phyloP scores from a whole-genome alignment of 2,329 filamentous ascomycete species.

The Aspergillus melleus region DNA sequence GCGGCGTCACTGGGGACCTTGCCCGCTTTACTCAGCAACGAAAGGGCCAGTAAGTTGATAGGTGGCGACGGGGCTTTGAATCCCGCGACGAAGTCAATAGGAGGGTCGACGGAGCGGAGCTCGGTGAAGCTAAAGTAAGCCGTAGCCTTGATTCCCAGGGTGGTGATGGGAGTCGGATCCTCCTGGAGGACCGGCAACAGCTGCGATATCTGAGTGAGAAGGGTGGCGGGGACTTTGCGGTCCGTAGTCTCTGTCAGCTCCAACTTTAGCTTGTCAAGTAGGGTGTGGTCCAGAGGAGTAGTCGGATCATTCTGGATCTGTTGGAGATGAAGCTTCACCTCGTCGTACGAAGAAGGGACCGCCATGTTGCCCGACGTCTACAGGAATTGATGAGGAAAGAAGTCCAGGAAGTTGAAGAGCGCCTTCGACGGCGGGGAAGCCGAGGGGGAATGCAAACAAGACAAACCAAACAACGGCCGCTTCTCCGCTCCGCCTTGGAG shows the following conservation, averaged over 20 bases:
- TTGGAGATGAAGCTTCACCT: slow-evolving; percentile 45
- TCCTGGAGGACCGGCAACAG: slow-evolving; percentile 56
- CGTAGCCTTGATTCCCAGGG: slow-evolving; percentile 53
- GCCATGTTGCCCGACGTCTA: slow-evolving; percentile 26
- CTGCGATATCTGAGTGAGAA: slow-evolving; percentile 49
- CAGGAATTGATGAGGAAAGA: not conserved
- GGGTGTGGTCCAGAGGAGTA: slow-evolving; percentile 46
- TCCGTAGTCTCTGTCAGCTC: slow-evolving; percentile 41
- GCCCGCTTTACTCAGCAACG: slow-evolving; percentile 58
- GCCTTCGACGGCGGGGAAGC: slow-evolving; percentile 26
- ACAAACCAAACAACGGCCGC: slow-evolving; percentile 22
- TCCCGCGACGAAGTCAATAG: slow-evolving; percentile 56
- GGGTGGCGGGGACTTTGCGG: slow-evolving; percentile 36
- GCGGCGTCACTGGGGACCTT: slow-evolving; percentile 55
- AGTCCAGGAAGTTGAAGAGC: not conserved
- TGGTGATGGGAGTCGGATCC: slow-evolving; percentile 57
- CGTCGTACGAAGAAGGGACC: slow-evolving; percentile 36
- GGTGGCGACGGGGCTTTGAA: slow-evolving; percentile 52
- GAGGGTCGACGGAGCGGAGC: slow-evolving; percentile 48
- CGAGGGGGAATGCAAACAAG: slow-evolving; percentile 27
- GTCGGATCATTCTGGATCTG: slow-evolving; percentile 47
- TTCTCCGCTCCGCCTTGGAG: not conserved
- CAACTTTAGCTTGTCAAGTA: slow-evolving; percentile 54
- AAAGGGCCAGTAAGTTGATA: slow-evolving; percentile 58
- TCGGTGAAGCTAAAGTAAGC: slow-evolving; percentile 52